Conservation (phyloP, 1,139 yeast species). For the Candida sp. region DNA sequence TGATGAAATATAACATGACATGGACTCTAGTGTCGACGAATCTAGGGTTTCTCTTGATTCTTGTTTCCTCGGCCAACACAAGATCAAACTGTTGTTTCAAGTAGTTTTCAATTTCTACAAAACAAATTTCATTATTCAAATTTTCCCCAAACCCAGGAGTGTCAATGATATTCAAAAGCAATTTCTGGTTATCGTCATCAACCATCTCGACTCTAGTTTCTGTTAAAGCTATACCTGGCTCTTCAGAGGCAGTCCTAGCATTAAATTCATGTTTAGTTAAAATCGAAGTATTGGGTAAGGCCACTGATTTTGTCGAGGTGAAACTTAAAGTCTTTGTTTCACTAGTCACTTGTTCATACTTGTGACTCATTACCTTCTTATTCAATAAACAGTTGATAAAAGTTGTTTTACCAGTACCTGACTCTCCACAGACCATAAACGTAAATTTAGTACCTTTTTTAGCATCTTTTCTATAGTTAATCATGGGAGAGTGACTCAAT, state of each 20-base stretch:
- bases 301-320: constrained; percentile 50
- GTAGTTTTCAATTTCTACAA: constrained; percentile 68
- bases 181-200: constrained; percentile 74
- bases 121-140: constrained; percentile 61
- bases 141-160: constrained; percentile 80
- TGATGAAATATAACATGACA: constrained; percentile 64
- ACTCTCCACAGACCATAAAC: constrained; percentile 77
- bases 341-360: constrained; percentile 37
- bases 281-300: constrained; percentile 42
- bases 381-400: constrained; percentile 75
- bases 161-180: constrained; percentile 61
- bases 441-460: constrained; percentile 85
- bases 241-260: constrained; percentile 45
- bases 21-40: constrained; percentile 79
- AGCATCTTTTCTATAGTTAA: constrained; percentile 63
- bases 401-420: constrained; percentile 87
- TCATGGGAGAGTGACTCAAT: constrained; percentile 39
- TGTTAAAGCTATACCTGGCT: constrained; percentile 62
- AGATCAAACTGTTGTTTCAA: constrained; percentile 90
- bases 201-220: constrained; percentile 67
- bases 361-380: constrained; percentile 57
- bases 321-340: constrained; percentile 51
- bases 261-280: constrained; percentile 41
- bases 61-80: constrained; percentile 85
- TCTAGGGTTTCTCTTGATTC: constrained; percentile 84